Conservation (phyloP, 805 yeast species). For the Starmerella geochares region DNA sequence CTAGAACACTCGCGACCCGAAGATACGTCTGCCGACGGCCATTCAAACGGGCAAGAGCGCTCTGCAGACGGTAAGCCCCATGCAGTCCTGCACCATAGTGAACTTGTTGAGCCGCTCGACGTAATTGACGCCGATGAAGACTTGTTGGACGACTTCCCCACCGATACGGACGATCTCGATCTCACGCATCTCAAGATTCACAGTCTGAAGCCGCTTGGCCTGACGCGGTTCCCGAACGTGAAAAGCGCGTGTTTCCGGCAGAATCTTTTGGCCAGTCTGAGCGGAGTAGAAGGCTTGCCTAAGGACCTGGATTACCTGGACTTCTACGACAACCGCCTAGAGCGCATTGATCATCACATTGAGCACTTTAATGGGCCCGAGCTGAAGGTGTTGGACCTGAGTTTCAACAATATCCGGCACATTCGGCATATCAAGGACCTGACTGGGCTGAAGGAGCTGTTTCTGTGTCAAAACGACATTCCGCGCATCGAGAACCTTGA, state of each 20-base stretch:
- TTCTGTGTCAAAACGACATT: conserved; percentile 82
- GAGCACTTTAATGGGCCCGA: conserved; percentile 46
- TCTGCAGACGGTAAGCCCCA: conserved; percentile 1
- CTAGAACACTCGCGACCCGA: no score
- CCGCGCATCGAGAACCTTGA: conserved; percentile 58
- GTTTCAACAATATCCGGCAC: conserved; percentile 80
- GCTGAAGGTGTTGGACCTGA: conserved; percentile 54
- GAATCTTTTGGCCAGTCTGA: conserved; percentile 65
- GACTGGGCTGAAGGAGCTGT: conserved; percentile 53
- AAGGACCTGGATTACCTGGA: conserved; percentile 65
- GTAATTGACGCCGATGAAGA: conserved; percentile 50
- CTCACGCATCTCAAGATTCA: conserved; percentile 48
- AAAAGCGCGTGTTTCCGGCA: conserved; percentile 67
- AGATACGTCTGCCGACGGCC: background rate
- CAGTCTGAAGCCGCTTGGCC: conserved; percentile 40
- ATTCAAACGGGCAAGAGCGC: background rate
- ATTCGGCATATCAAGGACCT: conserved; percentile 67
- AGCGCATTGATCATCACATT: conserved; percentile 61
- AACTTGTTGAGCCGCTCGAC: conserved; percentile 29
- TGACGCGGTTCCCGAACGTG: conserved; percentile 42
- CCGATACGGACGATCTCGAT: conserved; percentile 45
- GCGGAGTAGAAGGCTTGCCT: conserved; percentile 54
- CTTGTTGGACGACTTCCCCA: conserved; percentile 39
- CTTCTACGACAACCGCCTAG: conserved; percentile 81
- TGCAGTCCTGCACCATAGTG: conserved; percentile 10